Percentiles rank a stretch among this genome's conserved stretches.
Conservation (phyloP, 768 basidiomycete species). For the Trametes cingulata region DNA sequence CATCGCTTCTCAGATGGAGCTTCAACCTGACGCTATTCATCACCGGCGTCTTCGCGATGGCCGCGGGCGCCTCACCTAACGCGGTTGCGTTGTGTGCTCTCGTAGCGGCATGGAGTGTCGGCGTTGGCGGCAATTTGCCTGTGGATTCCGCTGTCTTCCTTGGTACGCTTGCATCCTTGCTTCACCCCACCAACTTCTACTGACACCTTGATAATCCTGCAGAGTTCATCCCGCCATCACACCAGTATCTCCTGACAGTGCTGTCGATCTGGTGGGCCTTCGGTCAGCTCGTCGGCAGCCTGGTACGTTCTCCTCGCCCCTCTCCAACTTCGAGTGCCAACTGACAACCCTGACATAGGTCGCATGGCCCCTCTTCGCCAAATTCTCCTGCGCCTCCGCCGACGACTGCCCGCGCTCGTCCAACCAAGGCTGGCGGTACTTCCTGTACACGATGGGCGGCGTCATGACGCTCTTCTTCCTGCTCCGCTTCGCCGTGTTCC, state of each 20-base stretch:
- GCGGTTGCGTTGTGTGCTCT: constrained; percentile 52
- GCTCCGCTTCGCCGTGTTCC: constrained; percentile 66
- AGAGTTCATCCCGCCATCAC: constrained; percentile 72
- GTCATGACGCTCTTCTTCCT: constrained; percentile 63
- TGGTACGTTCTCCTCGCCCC: constrained; percentile 29
- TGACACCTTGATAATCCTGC: neutral
- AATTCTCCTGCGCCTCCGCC: constrained; percentile 57
- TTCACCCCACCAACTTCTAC: neutral
- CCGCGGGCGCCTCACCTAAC: constrained; percentile 61
- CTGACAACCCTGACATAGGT: constrained; percentile 38
- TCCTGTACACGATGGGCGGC: constrained; percentile 72
- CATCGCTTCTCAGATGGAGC: constrained; percentile 45
- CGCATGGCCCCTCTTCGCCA: constrained; percentile 73
- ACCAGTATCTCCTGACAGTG: constrained; percentile 75
- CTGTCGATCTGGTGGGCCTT: constrained; percentile 82
- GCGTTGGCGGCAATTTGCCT: constrained; percentile 73
- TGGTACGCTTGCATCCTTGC: constrained; percentile 39
- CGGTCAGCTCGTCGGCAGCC: constrained; percentile 64
- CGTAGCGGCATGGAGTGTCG: constrained; percentile 60
- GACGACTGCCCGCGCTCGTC: constrained; percentile 45
- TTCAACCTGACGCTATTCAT: constrained; percentile 74
- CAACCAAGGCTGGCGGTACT: constrained; percentile 77
- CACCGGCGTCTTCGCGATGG: constrained; percentile 62
- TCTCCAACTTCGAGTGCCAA: neutral
- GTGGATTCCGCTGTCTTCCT: constrained; percentile 79